Base-by-base conservation (phyloP, 192 early-diverging fungal species). In the Coemansia furcata region DNA sequence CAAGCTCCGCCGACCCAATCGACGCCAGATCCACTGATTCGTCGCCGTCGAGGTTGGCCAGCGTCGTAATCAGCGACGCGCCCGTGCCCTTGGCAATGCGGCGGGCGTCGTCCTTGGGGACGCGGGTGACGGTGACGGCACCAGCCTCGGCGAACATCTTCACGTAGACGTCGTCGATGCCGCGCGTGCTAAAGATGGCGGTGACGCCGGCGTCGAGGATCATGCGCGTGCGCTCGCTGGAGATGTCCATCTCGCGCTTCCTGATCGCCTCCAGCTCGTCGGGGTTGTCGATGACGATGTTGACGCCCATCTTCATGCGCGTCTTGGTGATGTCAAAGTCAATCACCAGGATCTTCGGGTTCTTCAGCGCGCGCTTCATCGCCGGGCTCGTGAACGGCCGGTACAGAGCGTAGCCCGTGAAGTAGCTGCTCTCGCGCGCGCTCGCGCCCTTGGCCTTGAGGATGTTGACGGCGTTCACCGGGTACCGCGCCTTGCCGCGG, bases 271-370 rank as follows among this genome's bases (percentile, higher is more conserved):
- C 98, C 12, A 99, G 87, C 78, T 98, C 91, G 68, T 98, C 92
- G 14, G 98, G 98, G 76, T 99, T 94, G 77, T 99, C 98, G 54
- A 99, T 91, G 42, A 96, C 93, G 75, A 99, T 96, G 74, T 98
- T 92, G 52, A 99, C 95, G 57, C 98, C 98, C 43, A 99, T 79
- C 80, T 94, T 90, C 98, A 99, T 98, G 64, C 96, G 88, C 12
- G 94, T 92, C 85, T 97, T 98, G 83, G 96, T 95, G 52, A 99
- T 87, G 87, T 99, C 98, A 84, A 99, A 96, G 75, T 99, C 98
- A 58, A 99, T 84, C 67, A 94, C 96, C 14, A 97, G 94, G 84
- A 99, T 97, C 84, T 95, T 95, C 47, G 98, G 95, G 64, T 89
- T 90, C 17, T 76, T 83, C 63, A 99, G 85, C 60, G 85, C 86